Conservation (phyloP, 495 filamentous ascomycete species). For the Podospora pseudoanserina region DNA sequence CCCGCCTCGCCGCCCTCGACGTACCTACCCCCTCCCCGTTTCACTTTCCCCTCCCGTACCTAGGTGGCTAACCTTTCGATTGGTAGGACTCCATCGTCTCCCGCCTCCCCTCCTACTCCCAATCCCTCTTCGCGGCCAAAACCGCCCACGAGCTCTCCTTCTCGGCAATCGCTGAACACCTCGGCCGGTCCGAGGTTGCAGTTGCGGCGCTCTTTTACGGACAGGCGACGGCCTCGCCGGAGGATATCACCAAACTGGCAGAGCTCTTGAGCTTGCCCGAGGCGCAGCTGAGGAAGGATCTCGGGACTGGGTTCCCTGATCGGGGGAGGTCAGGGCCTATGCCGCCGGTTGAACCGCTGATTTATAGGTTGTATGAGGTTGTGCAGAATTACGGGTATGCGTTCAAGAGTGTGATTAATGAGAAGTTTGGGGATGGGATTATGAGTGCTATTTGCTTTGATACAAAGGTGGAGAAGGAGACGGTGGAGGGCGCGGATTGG, state of each 20-base stretch:
- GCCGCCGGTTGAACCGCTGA: conserved; percentile 90
- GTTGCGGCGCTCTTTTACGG: conserved; percentile 94
- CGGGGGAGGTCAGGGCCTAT: conserved; percentile 82
- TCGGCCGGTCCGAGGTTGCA: conserved; percentile 86
- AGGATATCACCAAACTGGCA: conserved; percentile 73
- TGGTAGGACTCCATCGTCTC: conserved; percentile 40
- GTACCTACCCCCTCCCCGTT: conserved; percentile 12
- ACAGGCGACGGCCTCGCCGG: conserved; percentile 72
- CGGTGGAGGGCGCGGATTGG: conserved; percentile 64
- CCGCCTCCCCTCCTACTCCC: conserved; percentile 62
- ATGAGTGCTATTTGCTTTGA: conserved; percentile 96
- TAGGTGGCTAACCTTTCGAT: neutral
- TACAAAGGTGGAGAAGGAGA: conserved; percentile 94
- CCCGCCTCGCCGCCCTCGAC: conserved; percentile 34
- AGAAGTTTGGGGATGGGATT: conserved; percentile 98
- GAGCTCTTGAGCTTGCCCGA: conserved; percentile 60
- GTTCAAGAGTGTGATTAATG: conserved; percentile 94
- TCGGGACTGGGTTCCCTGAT: conserved; percentile 75
- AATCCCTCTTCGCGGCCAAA: conserved; percentile 82
- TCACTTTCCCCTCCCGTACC: neutral
- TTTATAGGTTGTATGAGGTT: conserved; percentile 94
- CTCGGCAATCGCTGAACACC: conserved; percentile 67
- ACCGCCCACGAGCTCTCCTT: conserved; percentile 71
- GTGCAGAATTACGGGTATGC: conserved; percentile 98
- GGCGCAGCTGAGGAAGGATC: conserved; percentile 55